A percentile compares a stretch with the other conserved stretches of the same genome.
Evolutionary conservation across 495 filamentous ascomycete species (phyloP).

Genomic region (Paragyromitra xinjiangensis): DNA sequence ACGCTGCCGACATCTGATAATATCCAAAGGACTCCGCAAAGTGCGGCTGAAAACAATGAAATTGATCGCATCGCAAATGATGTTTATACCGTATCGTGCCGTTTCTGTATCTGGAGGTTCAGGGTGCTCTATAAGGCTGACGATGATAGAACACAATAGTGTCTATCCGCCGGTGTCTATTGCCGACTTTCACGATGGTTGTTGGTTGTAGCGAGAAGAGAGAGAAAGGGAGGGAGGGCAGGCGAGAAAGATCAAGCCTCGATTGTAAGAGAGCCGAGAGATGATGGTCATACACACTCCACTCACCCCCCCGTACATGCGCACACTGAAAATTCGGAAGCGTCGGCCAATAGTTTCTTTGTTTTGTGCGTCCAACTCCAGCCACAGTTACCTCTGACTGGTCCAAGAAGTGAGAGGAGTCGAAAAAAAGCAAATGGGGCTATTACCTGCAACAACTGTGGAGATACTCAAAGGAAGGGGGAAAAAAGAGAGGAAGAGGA

Average conservation of each 20-base stretch:
- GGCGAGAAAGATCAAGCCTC: constrained; percentile 21
- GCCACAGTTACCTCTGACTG: constrained; percentile 41
- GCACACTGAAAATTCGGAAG: constrained; percentile 17
- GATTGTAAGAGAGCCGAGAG: constrained; percentile 9
- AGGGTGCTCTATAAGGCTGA: neutral
- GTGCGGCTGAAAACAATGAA: constrained; percentile 38
- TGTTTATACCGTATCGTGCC: neutral
- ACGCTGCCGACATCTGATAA: neutral
- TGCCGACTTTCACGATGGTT: constrained; percentile 22
- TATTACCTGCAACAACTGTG: constrained; percentile 13
- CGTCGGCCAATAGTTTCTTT: constrained; percentile 20
- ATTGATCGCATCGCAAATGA: constrained; percentile 33
- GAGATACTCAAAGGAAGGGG: neutral
- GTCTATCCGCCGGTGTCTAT: constrained; percentile 10
- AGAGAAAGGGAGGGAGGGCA: constrained; percentile 3
- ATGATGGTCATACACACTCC: constrained; percentile 38
- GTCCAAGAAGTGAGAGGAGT: neutral
- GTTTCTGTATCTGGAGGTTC: constrained; percentile 15
- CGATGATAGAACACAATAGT: constrained; percentile 10
- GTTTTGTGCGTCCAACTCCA: constrained; percentile 28
- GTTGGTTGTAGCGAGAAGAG: constrained; percentile 6
- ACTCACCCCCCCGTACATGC: constrained; percentile 28
- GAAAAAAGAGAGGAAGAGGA: constrained; percentile 7
- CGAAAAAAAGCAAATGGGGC: constrained; percentile 29
- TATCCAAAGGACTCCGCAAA: constrained; percentile 30